These are phyloP conservation scores for Magnaporthiopsis poae DNA, from an alignment of 2,329 filamentous ascomycete species.

Conservation along the genomic window DNA sequence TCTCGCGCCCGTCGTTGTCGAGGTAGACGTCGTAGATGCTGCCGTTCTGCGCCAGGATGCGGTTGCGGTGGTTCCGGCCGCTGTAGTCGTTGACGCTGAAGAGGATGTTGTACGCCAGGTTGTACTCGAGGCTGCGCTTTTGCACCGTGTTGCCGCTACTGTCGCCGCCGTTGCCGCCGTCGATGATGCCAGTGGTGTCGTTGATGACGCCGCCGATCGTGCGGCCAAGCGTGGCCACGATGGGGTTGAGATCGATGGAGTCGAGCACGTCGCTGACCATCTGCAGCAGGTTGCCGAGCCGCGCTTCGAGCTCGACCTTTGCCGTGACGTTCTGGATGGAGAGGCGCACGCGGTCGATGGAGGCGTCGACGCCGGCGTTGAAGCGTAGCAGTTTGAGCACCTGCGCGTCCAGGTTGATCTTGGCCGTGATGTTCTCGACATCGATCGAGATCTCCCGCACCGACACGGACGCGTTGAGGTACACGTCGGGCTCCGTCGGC, in stretches of 20 bases:
- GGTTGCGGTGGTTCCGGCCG: conserved; percentile 46
- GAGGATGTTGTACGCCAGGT: conserved; percentile 47
- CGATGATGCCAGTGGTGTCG: conserved; percentile 20
- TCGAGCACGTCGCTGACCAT: conserved; percentile 50
- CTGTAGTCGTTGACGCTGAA: conserved; percentile 52
- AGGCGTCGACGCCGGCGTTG: conserved; percentile 50
- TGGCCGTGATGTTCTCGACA: conserved; percentile 50
- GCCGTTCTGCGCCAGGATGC: conserved; percentile 45
- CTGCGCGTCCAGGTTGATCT: conserved; percentile 50
- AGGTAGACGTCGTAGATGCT: conserved; percentile 43
- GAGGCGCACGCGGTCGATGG: conserved; percentile 46
- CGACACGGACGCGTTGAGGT: conserved; percentile 47
- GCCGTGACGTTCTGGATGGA: conserved; percentile 49
- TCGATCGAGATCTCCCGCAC: conserved; percentile 50
- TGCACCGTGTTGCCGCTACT: conserved; percentile 9
- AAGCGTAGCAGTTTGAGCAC: conserved; percentile 49
- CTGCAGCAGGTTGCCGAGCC: conserved; percentile 47
- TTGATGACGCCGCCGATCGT: conserved; percentile 39
- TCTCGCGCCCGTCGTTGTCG: conserved; percentile 42
- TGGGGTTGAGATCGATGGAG: conserved; percentile 51
- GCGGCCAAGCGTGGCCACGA: conserved; percentile 45
- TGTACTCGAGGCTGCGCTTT: conserved; percentile 28
- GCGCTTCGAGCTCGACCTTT: conserved; percentile 48
- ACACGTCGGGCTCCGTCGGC: conserved; percentile 44
- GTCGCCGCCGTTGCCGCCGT: conserved; percentile 9